Base-by-base conservation (phyloP, 2,329 filamentous ascomycete species). In the Epichloe sylvatica region DNA sequence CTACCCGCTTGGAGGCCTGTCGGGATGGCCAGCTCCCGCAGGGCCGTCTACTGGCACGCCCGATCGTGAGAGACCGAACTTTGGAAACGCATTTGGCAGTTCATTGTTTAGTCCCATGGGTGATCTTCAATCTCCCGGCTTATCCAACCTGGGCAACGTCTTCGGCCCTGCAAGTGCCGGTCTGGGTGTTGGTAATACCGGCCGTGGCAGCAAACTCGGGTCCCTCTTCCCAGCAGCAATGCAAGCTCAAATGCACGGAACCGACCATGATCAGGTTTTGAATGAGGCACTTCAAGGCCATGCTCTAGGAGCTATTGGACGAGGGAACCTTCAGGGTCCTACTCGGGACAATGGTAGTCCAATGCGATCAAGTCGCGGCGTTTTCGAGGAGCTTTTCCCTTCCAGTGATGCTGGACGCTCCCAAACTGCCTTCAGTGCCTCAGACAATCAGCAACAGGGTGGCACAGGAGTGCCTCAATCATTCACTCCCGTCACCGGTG, bases 141-240 rank as follows among this genome's bases (percentile, higher is more conserved):
- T 88, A 25, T 77, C 79, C 48, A 81, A 80, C 19, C 68, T 89
- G 6, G 80, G 81, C 47, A 77, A 75, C 40, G 76, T 89, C 42
- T 89, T 92, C 62, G 83, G 83, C 5, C 73, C 79, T n/a, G 66
- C 72, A 5, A 71, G 77, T 37, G 70, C 73, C 21, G 75, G 73
- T 38, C 73, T 72, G 51, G 74, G 73, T 50, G 69, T 80, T 6
- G 82, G 83, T 46, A 83, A 83, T 47, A 78, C 86, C 43, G 80
- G 86, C 34, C 81, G 88, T 37, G 76, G 80, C 5, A 92, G 86
- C 70, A 94, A 90, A 66, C 73, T 96, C 38, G 85, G 86, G 2
- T 90, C 88, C 1, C 71, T 98, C 23, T 96, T 98, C 61, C 90
- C 91, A 8, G 71, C 81, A 1, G 83, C 84, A 4, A 90, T 94